A percentile compares a stretch with the other conserved stretches of the same genome.
phyloP scores from a whole-genome alignment of 2,329 filamentous ascomycete species.

The Alternaria infectoria region DNA sequence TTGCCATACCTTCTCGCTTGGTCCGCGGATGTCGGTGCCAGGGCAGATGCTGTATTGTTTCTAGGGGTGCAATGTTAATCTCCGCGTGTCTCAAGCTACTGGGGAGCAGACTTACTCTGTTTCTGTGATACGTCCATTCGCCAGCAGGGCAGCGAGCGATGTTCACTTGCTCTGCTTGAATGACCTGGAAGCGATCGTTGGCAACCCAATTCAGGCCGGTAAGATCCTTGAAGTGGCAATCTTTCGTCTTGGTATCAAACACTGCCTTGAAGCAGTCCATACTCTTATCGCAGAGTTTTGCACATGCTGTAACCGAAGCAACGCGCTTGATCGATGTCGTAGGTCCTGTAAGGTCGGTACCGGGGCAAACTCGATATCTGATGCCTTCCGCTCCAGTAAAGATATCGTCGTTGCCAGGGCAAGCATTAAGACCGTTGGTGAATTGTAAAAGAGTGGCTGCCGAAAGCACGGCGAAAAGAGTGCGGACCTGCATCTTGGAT shows the following conservation, averaged over 20 bases:
- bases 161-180: constrained; percentile 33
- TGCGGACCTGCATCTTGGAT: constrained; percentile 22
- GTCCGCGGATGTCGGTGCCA: constrained; percentile 31
- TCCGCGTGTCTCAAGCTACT: background rate
- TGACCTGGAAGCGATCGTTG: constrained; percentile 25
- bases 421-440: constrained; percentile 25
- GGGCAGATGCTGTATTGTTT: constrained; percentile 31
- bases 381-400: constrained; percentile 27
- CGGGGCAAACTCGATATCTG: constrained; percentile 28
- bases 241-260: constrained; percentile 25
- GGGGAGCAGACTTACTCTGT: constrained; percentile 17
- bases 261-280: constrained; percentile 37
- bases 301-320: constrained; percentile 27
- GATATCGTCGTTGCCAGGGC: constrained; percentile 25
- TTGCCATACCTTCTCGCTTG: constrained; percentile 20
- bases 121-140: constrained; percentile 24
- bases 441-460: constrained; percentile 22
- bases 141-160: constrained; percentile 30
- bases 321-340: constrained; percentile 20
- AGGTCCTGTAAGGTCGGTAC: constrained; percentile 25
- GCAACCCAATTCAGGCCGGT: constrained; percentile 25
- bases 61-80: constrained; percentile 8
- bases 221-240: constrained; percentile 33
- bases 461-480: constrained; percentile 18
- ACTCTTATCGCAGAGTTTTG: constrained; percentile 24